phyloP scores from a whole-genome alignment of 2,329 filamentous ascomycete genomes.

The Eurotiales sp. region DNA sequence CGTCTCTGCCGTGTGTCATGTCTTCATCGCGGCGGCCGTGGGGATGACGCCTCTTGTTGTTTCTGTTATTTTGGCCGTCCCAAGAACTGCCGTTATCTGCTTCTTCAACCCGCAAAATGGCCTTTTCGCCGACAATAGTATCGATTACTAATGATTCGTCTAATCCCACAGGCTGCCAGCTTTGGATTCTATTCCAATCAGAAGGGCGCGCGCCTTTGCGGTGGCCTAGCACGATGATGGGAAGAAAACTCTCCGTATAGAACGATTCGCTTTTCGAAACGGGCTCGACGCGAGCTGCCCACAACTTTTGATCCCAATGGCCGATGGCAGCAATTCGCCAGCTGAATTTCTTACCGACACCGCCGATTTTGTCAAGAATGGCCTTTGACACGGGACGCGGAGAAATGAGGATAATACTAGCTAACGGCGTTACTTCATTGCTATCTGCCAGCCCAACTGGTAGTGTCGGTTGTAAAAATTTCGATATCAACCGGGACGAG shows the following conservation, averaged over 20 bases:
- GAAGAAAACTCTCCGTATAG: slow-evolving; percentile 74
- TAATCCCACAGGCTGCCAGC: slow-evolving; percentile 72
- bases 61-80: slow-evolving; percentile 60
- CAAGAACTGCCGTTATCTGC: slow-evolving; percentile 64
- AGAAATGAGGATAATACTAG: slow-evolving; percentile 87
- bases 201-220: slow-evolving; percentile 70
- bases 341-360: slow-evolving; percentile 74
- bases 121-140: slow-evolving; percentile 80
- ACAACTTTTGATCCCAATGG: slow-evolving; percentile 73
- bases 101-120: slow-evolving; percentile 73
- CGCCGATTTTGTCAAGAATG: slow-evolving; percentile 79
- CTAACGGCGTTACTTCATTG: slow-evolving; percentile 73
- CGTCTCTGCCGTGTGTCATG: slow-evolving; percentile 32
- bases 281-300: slow-evolving; percentile 78
- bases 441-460: slow-evolving; percentile 58
- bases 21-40: slow-evolving; percentile 57
- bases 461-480: slow-evolving; percentile 57
- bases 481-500: slow-evolving; percentile 64
- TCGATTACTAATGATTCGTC: slow-evolving; percentile 74
- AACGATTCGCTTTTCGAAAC: slow-evolving; percentile 63
- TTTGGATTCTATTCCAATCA: slow-evolving; percentile 75
- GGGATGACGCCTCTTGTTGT: slow-evolving; percentile 55
- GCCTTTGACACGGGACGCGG: slow-evolving; percentile 68
- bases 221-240: slow-evolving; percentile 78
- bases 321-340: slow-evolving; percentile 81